Conservation (phyloP, 148 eudicot species). For the Amaranthus hypochondriacus region DNA sequence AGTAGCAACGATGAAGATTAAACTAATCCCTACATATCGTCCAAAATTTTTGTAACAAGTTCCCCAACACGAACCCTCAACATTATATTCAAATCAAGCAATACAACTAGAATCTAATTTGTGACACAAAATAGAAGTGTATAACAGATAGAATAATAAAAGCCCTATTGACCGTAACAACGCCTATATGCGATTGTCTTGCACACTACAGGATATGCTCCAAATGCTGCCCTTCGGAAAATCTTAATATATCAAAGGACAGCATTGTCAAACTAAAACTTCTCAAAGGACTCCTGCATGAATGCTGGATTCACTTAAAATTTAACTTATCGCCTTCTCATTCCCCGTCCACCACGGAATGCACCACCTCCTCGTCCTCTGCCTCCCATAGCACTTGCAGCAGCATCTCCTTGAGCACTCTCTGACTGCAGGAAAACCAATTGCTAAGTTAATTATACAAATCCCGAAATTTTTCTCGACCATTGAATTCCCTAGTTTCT, state of each 20-base stretch:
- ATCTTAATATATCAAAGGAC: conserved; percentile 6
- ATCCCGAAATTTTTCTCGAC: not conserved
- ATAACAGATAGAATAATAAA: not conserved
- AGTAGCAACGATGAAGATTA: not conserved
- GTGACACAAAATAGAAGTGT: not conserved
- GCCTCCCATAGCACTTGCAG: conserved; percentile 77
- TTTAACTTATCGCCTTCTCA: conserved; percentile 71
- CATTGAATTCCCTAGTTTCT: not conserved
- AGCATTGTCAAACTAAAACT: conserved; percentile 10
- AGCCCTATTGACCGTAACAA: not conserved
- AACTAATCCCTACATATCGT: not conserved
- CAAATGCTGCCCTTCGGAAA: conserved; percentile 1
- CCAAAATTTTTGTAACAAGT: not conserved
- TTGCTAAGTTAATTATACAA: not conserved
- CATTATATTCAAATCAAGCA: conserved; percentile 8
- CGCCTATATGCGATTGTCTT: not conserved
- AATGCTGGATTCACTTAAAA: not conserved
- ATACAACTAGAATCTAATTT: not conserved
- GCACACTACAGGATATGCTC: conserved; percentile 1
- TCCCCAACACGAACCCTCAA: not conserved
- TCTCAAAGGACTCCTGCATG: not conserved
- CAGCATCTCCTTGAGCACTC: conserved; percentile 98
- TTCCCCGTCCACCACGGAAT: conserved; percentile 80
- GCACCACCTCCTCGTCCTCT: conserved; percentile 79
- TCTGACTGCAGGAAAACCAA: conserved; percentile 63